phyloP scores from a whole-genome alignment of 305 asterid species.

The Fraxinus sp. region DNA sequence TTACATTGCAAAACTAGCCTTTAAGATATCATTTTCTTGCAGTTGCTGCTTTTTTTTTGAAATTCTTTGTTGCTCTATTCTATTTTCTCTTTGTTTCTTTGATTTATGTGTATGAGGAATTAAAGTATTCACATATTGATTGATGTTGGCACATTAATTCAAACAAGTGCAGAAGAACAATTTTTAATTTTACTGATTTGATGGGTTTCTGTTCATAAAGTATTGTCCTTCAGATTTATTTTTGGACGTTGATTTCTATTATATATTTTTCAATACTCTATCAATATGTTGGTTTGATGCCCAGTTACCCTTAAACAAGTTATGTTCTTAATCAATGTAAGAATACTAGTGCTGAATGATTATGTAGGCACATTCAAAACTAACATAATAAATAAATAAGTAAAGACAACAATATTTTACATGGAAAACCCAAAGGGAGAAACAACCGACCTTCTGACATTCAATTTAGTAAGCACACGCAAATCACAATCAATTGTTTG shows the following conservation, averaged over 20 bases:
- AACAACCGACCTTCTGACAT: background rate
- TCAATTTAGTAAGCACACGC: background rate
- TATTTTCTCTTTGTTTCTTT: slow-evolving; percentile 13
- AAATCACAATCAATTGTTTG: background rate
- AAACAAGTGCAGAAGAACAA: background rate
- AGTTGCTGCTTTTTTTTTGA: background rate
- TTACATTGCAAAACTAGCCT: slow-evolving; percentile 83
- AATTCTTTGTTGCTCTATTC: background rate
- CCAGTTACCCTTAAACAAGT: background rate
- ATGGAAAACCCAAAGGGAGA: background rate
- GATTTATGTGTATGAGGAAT: background rate
- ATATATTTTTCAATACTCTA: background rate
- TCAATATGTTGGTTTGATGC: background rate
- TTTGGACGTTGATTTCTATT: background rate
- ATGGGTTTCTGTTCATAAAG: background rate
- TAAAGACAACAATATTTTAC: background rate
- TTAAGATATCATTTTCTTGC: slow-evolving; percentile 71
- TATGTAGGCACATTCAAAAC: background rate
- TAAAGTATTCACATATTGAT: background rate
- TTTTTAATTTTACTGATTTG: background rate
- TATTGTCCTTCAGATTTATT: background rate
- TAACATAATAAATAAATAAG: background rate
- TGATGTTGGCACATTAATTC: background rate
- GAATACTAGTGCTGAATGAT: background rate
- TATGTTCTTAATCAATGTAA: background rate